A percentile compares a stretch with the other conserved stretches of the same genome.
These are phyloP conservation scores for Candida michaelii DNA, from an alignment of 805 yeast species.

Conservation along the genomic window DNA sequence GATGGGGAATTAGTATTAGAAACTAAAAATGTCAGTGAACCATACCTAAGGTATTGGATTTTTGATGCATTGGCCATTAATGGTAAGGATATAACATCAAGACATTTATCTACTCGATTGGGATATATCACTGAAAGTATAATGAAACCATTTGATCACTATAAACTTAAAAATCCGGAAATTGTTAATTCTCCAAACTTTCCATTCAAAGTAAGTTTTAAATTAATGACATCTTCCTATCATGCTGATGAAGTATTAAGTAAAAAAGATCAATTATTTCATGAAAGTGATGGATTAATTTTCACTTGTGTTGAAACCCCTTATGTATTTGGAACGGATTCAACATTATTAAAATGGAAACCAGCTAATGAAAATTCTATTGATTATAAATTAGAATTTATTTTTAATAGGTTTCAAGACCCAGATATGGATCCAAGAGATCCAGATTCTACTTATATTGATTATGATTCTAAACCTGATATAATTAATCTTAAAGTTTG, in stretches of 20 bases:
- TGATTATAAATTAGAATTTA: constrained; percentile 73
- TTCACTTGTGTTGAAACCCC: constrained; percentile 90
- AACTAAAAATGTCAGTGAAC: constrained; percentile 54
- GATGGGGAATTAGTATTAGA: constrained; percentile 94
- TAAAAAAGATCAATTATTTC: constrained; percentile 70
- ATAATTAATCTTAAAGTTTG: constrained; percentile 65
- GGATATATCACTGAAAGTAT: constrained; percentile 84
- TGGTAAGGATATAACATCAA: constrained; percentile 65
- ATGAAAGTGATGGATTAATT: constrained; percentile 90
- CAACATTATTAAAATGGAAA: constrained; percentile 88
- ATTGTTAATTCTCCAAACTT: constrained; percentile 61
- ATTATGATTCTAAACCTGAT: constrained; percentile 78
- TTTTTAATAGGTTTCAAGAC: constrained; percentile 59
- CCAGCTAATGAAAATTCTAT: constrained; percentile 94
- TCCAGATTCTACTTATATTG: constrained; percentile 68
- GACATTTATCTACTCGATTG: constrained; percentile 75
- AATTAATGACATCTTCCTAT: constrained; percentile 83
- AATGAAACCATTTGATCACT: constrained; percentile 75
- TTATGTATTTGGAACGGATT: constrained; percentile 86
- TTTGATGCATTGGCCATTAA: constrained; percentile 90
- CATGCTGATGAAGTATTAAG: constrained; percentile 73
- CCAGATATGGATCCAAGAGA: constrained; percentile 64
- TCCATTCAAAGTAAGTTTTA: constrained; percentile 84
- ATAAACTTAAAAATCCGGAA: constrained; percentile 69
- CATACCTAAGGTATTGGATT: constrained; percentile 68